Evolutionary conservation across 345 rosid genomes (phyloP).

Genomic region (Raphanus sativus): DNA sequence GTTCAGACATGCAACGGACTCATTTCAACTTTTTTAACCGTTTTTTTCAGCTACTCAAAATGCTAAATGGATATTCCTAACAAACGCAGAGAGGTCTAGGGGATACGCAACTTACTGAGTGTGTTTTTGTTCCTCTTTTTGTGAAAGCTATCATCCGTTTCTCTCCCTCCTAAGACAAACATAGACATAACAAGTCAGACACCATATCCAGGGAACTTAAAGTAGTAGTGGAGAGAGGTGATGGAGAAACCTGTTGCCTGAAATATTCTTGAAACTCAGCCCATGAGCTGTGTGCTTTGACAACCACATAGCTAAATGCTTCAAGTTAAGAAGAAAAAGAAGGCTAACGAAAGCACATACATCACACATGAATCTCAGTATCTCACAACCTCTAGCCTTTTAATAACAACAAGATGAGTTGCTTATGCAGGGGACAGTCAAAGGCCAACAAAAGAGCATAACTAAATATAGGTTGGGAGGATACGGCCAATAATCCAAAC

Average conservation of each 20-base stretch:
- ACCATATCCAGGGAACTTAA: conserved; percentile 1
- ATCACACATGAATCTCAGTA: conserved; percentile 17
- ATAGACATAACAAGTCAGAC: neutral
- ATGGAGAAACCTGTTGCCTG: conserved; percentile 59
- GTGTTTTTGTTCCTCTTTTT: conserved; percentile 70
- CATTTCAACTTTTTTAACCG: neutral
- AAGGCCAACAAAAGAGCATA: neutral
- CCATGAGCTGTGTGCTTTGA: conserved; percentile 81
- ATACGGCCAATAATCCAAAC: conserved; percentile 99
- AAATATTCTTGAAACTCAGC: conserved; percentile 72
- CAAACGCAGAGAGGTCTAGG: neutral
- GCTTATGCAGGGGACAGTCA: neutral
- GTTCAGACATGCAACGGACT: neutral
- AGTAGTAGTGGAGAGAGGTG: conserved; percentile 11
- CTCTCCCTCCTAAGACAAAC: conserved; percentile 63
- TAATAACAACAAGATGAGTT: neutral
- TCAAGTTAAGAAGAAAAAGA: conserved; percentile 35
- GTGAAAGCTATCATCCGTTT: conserved; percentile 90
- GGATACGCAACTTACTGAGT: conserved; percentile 62
- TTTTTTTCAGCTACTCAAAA: neutral
- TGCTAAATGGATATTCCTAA: neutral
- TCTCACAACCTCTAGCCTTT: neutral
- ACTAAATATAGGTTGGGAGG: conserved; percentile 37
- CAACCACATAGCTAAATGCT: conserved; percentile 65
- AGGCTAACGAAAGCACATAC: neutral